Evolutionary conservation across 768 basidiomycete species (phyloP).

Genomic region (Termitomyces sp.): DNA sequence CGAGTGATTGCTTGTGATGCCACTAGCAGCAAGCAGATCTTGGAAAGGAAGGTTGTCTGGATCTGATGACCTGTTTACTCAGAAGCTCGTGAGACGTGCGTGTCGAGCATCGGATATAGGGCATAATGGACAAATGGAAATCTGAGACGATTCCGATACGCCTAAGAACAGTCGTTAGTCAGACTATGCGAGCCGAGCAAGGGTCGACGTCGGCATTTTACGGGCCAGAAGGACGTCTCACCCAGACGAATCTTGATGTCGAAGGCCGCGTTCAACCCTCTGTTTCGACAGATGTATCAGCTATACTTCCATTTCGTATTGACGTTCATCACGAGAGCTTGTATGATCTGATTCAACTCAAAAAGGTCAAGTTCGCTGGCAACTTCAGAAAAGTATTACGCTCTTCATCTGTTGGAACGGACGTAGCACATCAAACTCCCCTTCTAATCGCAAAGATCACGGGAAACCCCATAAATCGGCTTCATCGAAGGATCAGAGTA

Average conservation of each 20-base stretch:
- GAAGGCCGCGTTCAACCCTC: background rate
- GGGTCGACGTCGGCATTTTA: background rate
- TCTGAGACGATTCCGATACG: background rate
- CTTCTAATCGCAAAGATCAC: background rate
- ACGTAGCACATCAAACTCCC: background rate
- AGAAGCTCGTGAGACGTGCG: background rate
- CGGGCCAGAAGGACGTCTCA: background rate
- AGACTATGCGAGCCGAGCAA: background rate
- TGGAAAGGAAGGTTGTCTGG: background rate
- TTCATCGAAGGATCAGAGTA: background rate
- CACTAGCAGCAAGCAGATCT: background rate
- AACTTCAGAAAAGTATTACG: background rate
- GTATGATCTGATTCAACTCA: background rate
- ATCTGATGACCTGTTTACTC: background rate
- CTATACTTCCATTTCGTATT: background rate
- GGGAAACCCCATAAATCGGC: background rate
- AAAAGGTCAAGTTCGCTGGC: background rate
- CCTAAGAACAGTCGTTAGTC: background rate
- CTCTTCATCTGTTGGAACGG: background rate
- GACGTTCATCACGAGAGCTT: background rate
- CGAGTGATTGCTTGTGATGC: background rate
- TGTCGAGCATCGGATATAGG: background rate
- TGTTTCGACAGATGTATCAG: background rate
- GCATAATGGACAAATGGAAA: background rate
- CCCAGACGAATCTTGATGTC: background rate